phyloP scores from a whole-genome alignment of 768 basidiomycete genomes.

The Mrakia hoshinonis region DNA sequence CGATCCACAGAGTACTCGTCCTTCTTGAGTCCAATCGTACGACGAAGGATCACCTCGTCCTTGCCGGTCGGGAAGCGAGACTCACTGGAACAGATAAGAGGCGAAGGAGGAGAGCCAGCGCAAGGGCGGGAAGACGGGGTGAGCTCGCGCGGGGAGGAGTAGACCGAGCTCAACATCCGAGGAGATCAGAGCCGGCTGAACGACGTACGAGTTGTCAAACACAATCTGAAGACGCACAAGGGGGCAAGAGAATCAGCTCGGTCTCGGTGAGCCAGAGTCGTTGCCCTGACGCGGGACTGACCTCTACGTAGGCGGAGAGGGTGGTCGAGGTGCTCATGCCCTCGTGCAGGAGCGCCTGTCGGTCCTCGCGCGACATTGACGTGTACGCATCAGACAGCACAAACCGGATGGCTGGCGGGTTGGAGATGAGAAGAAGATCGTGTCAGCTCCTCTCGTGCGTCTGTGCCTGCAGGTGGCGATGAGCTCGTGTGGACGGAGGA shows the following conservation, averaged over 20 bases:
- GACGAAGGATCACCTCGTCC: constrained; percentile 74
- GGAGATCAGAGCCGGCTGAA: neutral
- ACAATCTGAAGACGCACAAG: constrained; percentile 53
- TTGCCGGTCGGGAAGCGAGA: constrained; percentile 87
- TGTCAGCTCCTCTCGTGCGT: neutral
- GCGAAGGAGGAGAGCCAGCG: neutral
- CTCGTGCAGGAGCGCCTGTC: constrained; percentile 86
- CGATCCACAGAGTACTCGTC: constrained; percentile 96
- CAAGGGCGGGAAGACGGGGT: neutral
- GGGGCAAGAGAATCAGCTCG: neutral
- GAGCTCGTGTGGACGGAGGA: neutral
- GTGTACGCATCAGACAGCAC: constrained; percentile 96
- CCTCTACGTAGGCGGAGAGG: constrained; percentile 79
- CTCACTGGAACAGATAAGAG: constrained; percentile 51
- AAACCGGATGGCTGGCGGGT: constrained; percentile 75
- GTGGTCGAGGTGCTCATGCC: constrained; percentile 81
- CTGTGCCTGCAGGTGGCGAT: neutral
- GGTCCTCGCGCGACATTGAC: constrained; percentile 85
- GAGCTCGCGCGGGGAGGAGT: neutral
- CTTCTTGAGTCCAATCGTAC: constrained; percentile 96
- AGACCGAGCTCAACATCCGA: neutral
- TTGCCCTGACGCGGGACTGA: neutral
- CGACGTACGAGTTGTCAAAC: constrained; percentile 59
- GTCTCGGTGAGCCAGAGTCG: neutral
- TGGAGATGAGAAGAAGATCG: neutral